Conservation (phyloP, 257 asterid species). For the Linderniella brevidens region DNA sequence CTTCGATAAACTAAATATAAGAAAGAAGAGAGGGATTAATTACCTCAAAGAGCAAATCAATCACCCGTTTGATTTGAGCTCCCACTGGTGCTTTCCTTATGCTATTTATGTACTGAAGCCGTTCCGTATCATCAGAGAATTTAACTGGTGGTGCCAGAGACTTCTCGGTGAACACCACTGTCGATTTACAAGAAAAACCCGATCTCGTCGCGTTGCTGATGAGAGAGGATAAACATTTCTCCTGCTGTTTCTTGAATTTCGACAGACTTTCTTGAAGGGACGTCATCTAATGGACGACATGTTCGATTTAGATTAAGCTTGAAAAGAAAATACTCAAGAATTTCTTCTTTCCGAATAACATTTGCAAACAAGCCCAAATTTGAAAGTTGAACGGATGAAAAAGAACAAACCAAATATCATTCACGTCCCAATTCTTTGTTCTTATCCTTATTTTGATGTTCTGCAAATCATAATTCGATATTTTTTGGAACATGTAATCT, state of each 20-base stretch:
- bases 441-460: no score
- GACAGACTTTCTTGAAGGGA: conserved; percentile 34
- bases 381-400: no score
- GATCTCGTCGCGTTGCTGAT: conserved; percentile 22
- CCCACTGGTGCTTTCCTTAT: conserved; percentile 91
- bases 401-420: no score
- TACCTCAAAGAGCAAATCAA: conserved; percentile 72
- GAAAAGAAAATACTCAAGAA: no score
- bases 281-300: conserved; percentile 26
- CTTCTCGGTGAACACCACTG: conserved; percentile 27
- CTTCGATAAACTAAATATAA: not conserved
- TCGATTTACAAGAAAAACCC: conserved; percentile 25
- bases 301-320: no score
- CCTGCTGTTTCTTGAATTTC: conserved; percentile 51
- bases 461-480: no score
- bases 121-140: conserved; percentile 71
- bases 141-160: conserved; percentile 44
- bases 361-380: no score
- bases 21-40: not conserved
- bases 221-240: conserved; percentile 44
- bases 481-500: no score
- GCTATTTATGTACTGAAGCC: conserved; percentile 80
- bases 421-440: no score
- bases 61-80: conserved; percentile 87
- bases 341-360: no score